Evolutionary conservation across 176 grass and related monocot genomes (phyloP).

Genomic region (Paspalum vaginatum): DNA sequence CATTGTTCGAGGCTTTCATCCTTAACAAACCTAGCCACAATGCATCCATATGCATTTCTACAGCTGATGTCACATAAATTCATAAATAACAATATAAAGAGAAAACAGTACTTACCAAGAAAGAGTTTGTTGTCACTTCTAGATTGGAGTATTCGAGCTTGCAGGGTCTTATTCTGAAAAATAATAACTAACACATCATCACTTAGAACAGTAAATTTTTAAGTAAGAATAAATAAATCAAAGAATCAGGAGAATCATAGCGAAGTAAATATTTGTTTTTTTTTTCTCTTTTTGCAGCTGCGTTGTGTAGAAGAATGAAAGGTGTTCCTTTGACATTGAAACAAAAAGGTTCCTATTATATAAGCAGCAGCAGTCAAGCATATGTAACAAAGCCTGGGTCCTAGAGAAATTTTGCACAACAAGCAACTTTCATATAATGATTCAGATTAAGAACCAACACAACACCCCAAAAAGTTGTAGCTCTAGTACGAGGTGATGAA

Average conservation of each 20-base stretch:
- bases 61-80: not conserved
- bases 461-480: not conserved
- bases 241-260: not conserved
- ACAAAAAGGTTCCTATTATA: not conserved
- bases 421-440: not conserved
- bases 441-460: not conserved
- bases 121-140: conserved; percentile 47
- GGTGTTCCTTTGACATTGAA: not conserved
- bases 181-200: conserved; percentile 5
- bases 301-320: not conserved
- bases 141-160: conserved; percentile 47
- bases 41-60: conserved; percentile 1
- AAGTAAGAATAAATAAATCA: conserved; percentile 15
- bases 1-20: no score
- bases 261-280: not conserved
- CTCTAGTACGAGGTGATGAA: not conserved
- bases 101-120: conserved; percentile 46
- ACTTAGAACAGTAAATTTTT: conserved; percentile 6
- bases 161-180: conserved; percentile 61
- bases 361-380: not conserved
- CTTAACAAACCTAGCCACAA: no score
- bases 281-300: not conserved
- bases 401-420: conserved; percentile 1
- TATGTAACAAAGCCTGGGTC: not conserved
- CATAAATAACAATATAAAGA: conserved; percentile 33